These are phyloP conservation scores for Babesia gibsoni DNA, from an alignment of 169 alveolate species.

Conservation along the genomic window DNA sequence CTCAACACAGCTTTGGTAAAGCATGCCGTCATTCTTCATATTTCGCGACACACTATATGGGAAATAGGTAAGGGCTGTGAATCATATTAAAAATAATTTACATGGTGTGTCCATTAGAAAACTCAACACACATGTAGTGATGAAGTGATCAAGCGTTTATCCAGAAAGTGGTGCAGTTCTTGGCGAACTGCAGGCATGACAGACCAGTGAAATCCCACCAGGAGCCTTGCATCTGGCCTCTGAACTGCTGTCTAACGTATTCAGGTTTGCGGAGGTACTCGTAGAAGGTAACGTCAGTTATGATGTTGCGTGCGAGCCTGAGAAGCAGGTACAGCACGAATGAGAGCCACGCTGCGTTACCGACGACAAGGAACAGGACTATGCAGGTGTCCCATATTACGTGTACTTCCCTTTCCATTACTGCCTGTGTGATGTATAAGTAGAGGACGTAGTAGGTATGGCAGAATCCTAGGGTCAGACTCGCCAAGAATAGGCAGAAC, in stretches of 20 bases:
- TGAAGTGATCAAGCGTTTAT: neutral
- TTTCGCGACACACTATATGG: neutral
- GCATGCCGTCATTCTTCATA: constrained; percentile 5
- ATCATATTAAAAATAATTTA: neutral
- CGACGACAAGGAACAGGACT: constrained; percentile 48
- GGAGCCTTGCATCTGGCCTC: constrained; percentile 42
- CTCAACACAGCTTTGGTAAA: constrained; percentile 21
- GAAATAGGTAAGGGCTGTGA: neutral
- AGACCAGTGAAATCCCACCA: constrained; percentile 58
- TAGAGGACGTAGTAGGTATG: constrained; percentile 66
- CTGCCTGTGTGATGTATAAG: constrained; percentile 42
- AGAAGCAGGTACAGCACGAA: constrained; percentile 76
- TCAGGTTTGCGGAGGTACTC: constrained; percentile 80
- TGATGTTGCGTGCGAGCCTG: constrained; percentile 78
- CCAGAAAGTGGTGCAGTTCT: constrained; percentile 55
- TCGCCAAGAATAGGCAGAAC: constrained; percentile 65
- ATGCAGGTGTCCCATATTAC: constrained; percentile 27
- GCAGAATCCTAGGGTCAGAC: constrained; percentile 61
- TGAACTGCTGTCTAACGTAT: constrained; percentile 34
- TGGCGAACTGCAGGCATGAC: neutral
- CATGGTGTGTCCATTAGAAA: neutral
- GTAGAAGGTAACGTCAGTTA: constrained; percentile 86
- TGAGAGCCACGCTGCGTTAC: constrained; percentile 73
- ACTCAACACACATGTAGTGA: neutral
- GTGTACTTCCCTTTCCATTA: constrained; percentile 1